A percentile compares a stretch with the other conserved stretches of the same genome.
Evolutionary conservation across 1,139 yeast genomes (phyloP).

Genomic region (Pichia kudriavzevii): DNA sequence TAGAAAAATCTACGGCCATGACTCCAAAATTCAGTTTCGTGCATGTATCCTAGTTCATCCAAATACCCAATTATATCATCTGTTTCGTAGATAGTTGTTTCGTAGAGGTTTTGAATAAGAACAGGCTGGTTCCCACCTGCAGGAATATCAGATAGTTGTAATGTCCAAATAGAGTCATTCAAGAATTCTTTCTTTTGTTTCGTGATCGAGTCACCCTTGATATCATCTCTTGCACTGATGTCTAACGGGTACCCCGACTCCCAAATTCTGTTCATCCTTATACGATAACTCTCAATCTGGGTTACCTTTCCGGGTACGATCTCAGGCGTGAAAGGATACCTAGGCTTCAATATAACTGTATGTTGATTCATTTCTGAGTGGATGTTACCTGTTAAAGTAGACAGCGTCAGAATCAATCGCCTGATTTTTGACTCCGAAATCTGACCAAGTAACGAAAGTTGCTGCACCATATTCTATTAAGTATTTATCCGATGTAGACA

Average conservation of each 20-base stretch:
- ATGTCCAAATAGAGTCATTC: constrained; percentile 43
- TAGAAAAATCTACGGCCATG: constrained; percentile 59
- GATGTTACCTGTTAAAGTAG: constrained; percentile 27
- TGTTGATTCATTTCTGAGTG: constrained; percentile 24
- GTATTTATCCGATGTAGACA: no score
- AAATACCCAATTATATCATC: constrained; percentile 33
- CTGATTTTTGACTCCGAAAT: constrained; percentile 18
- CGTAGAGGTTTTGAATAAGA: constrained; percentile 61
- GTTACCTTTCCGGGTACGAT: constrained; percentile 26
- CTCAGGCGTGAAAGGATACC: constrained; percentile 29
- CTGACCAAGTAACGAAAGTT: constrained; percentile 25
- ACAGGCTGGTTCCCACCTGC: constrained; percentile 73
- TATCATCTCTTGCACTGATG: background rate
- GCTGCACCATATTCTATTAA: constrained; percentile 29
- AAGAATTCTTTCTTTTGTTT: constrained; percentile 8
- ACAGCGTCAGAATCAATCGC: constrained; percentile 21
- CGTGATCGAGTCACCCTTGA: constrained; percentile 16
- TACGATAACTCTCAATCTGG: constrained; percentile 29
- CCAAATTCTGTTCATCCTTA: constrained; percentile 27
- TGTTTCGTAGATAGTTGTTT: constrained; percentile 44
- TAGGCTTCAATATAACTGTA: constrained; percentile 27
- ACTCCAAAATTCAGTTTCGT: constrained; percentile 59
- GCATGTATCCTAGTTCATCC: constrained; percentile 64
- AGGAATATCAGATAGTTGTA: constrained; percentile 75
- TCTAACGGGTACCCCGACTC: constrained; percentile 8